These are phyloP conservation scores for Boletus subcaerulescens DNA, from an alignment of 768 basidiomycete species.

Conservation along the genomic window DNA sequence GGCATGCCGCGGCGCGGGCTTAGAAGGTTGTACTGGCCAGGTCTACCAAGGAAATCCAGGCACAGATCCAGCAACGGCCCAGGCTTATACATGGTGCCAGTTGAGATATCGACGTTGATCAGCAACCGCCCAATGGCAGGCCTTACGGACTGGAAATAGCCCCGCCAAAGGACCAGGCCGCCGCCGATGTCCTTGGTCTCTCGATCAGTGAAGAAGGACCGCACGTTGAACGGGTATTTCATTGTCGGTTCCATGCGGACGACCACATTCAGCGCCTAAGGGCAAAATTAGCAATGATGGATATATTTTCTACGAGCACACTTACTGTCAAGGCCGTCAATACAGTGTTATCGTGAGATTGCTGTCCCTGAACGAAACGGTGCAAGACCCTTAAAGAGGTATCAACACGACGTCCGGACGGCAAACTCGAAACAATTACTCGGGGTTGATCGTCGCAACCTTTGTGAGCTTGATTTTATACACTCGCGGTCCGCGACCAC, in stretches of 20 bases:
- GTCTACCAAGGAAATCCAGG: conserved; percentile 48
- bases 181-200: conserved; percentile 54
- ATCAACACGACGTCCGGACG: conserved; percentile 22
- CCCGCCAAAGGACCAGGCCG: conserved; percentile 73
- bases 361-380: conserved; percentile 61
- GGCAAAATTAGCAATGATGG: not conserved
- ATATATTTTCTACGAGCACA: not conserved
- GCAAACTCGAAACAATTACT: conserved; percentile 31
- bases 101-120: conserved; percentile 76
- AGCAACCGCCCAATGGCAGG: conserved; percentile 62
- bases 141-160: conserved; percentile 77
- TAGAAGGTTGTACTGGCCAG: conserved; percentile 31
- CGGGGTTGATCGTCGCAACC: conserved; percentile 58
- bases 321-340: conserved; percentile 64
- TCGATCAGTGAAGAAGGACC: conserved; percentile 67
- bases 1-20: conserved; percentile 42
- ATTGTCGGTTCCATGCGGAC: conserved; percentile 72
- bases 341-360: conserved; percentile 66
- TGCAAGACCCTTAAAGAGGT: conserved; percentile 49
- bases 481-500: conserved; percentile 50
- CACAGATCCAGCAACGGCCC: conserved; percentile 60
- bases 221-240: conserved; percentile 66
- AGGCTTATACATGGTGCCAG: conserved; percentile 70
- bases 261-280: conserved; percentile 69
- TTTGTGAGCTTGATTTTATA: conserved; percentile 63